phyloP scores from a whole-genome alignment of 2,329 filamentous ascomycete genomes.

The Pseudogymnoascus sp. region DNA sequence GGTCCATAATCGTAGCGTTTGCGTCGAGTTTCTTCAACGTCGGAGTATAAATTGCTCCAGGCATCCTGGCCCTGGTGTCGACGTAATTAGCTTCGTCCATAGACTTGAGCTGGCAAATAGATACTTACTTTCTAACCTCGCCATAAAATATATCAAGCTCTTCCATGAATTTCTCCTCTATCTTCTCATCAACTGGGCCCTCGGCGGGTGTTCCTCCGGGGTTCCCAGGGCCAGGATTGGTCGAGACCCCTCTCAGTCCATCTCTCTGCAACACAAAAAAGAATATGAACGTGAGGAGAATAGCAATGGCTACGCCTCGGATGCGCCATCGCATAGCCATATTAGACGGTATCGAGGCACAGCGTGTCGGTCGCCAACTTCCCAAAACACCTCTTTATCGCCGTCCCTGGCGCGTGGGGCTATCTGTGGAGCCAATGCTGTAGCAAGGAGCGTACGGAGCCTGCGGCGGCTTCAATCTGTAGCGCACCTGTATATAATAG shows the following conservation, averaged over 20 bases:
- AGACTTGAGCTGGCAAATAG: constrained; percentile 15
- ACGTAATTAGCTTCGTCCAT: constrained; percentile 13
- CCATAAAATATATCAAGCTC: constrained; percentile 30
- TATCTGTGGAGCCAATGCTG: not conserved
- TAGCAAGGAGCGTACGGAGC: not conserved
- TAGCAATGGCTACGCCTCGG: not conserved
- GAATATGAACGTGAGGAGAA: not conserved
- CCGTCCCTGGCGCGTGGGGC: not conserved
- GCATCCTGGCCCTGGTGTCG: constrained; percentile 35
- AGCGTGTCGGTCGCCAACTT: not conserved
- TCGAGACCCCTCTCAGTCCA: not conserved
- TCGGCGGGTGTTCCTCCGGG: not conserved
- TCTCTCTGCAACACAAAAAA: not conserved
- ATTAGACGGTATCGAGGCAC: not conserved
- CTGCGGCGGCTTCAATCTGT: not conserved
- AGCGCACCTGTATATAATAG: not conserved
- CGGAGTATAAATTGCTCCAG: constrained; percentile 49
- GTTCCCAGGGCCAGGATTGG: not conserved
- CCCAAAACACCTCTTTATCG: not conserved
- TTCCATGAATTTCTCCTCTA: constrained; percentile 27
- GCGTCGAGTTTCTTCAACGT: constrained; percentile 42
- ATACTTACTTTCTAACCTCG: constrained; percentile 30
- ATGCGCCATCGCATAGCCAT: constrained; percentile 1
- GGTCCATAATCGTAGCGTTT: constrained; percentile 29
- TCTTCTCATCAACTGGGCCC: not conserved